A percentile compares a stretch with the other conserved stretches of the same genome.
These are phyloP conservation scores for Erodium trifolium DNA, from an alignment of 441 rosid genomes.

Conservation along the genomic window DNA sequence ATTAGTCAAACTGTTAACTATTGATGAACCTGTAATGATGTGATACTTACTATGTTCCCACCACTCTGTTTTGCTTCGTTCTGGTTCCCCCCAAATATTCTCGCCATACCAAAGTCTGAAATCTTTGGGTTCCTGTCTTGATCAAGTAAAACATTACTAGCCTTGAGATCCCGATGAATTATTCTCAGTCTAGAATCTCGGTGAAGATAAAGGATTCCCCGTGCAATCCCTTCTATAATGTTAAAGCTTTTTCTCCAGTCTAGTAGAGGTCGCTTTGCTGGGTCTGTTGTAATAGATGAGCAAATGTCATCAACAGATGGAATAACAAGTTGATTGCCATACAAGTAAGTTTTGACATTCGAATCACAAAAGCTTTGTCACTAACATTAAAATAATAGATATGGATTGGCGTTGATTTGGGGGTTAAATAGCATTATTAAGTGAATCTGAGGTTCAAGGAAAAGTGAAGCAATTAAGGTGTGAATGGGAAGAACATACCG, in stretches of 20 bases:
- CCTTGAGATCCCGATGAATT: no score
- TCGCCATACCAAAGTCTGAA: conserved; percentile 39
- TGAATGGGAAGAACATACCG: conserved; percentile 30
- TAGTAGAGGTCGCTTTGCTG: conserved; percentile 36
- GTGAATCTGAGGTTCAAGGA: neutral
- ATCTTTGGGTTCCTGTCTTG: conserved; percentile 31
- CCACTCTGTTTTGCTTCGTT: conserved; percentile 69
- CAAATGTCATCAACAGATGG: no score
- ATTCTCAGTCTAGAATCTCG: no score
- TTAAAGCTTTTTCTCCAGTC: conserved; percentile 60
- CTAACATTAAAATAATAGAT: no score
- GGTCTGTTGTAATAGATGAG: conserved; percentile 30
- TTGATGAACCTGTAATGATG: neutral
- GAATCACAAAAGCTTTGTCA: no score
- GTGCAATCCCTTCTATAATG: conserved; percentile 5
- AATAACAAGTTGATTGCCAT: no score
- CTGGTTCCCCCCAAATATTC: conserved; percentile 33
- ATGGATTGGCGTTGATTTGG: neutral
- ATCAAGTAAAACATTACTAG: no score
- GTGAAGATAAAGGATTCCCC: no score
- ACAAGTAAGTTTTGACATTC: no score
- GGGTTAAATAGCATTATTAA: neutral
- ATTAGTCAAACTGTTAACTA: neutral
- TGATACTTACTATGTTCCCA: conserved; percentile 80
- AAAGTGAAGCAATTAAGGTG: neutral